These are phyloP conservation scores for Saccharomycopsis fodiens DNA, from an alignment of 805 yeast genomes.

Conservation along the genomic window DNA sequence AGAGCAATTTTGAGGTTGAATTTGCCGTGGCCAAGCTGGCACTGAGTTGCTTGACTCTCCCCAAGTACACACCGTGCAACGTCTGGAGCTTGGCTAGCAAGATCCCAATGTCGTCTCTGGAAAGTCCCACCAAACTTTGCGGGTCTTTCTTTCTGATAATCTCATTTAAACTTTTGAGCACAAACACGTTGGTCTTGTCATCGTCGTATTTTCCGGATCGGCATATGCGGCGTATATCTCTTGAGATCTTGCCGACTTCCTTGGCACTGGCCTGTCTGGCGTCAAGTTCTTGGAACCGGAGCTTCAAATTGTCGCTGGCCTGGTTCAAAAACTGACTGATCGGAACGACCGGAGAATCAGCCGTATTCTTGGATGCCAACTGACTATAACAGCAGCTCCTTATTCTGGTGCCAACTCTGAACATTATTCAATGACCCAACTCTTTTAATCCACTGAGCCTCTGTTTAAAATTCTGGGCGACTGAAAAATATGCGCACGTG, in stretches of 20 bases:
- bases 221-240: neutral
- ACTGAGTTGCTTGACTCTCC: neutral
- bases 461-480: too few species aligned
- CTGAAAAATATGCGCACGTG: too few species aligned
- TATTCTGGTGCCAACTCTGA: neutral
- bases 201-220: neutral
- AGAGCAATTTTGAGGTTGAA: neutral
- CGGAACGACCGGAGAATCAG: neutral
- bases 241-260: neutral
- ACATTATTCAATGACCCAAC: neutral
- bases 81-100: neutral
- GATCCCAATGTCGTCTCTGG: neutral
- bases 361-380: neutral
- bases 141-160: neutral
- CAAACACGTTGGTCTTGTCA: neutral
- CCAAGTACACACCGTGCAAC: neutral
- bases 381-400: neutral
- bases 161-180: neutral
- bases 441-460: neutral
- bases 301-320: neutral
- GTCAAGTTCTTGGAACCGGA: neutral
- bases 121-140: neutral
- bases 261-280: neutral
- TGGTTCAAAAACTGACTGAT: neutral
- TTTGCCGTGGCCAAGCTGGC: neutral